Base-by-base conservation (phyloP, 1,284 basidiomycete genomes). In the Vanrija pseudolonga region DNA sequence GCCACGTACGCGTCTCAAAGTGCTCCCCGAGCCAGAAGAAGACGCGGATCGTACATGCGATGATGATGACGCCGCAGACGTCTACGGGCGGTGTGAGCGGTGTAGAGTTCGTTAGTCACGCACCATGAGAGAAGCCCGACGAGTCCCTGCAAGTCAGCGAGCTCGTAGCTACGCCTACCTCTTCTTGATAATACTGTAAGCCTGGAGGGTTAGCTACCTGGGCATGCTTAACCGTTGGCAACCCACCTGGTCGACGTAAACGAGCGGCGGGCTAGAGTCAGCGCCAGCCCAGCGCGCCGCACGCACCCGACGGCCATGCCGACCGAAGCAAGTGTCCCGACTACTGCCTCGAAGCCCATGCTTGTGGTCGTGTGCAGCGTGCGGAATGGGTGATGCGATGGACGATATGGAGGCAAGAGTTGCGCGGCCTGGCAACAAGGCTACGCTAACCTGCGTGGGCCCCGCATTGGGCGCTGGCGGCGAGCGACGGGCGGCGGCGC, bases 11-110 rank as follows among this genome's bases (percentile, higher is more conserved):
- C 7, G 73, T 70, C 57, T 81, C 80, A 58, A 80, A 81, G 4
- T 75, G 67, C 43, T 78, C 76, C 2, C 78, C 79, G 32, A 80
- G 73, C 77, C 78, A 80, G 67, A 78, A 80, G 67, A 77, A 76
- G 43, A 72, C 63, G 38, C 78, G 66, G 37, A 72, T 73, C 50
- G 77, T 73, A 61, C 77, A 78, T 20, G 77, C 77, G 46, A 78
- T 70, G 28, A 76, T 63, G 22, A 76, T 52, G 24, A 73, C 72
- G 6, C 72, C 70, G 57, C 68, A 73, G 22, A 74, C 69, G 50
- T 74, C 72, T 73, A 53, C 3, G 15, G 18, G 55, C 3, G 15
- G 18, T 19, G 28, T 50, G 22, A 50, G 49, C 45, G 32, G 32
- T 24, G 18, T 1, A 5, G 23, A 14, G 11, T 1, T 7, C 2